Percentiles rank a stretch among this genome's conserved stretches.
Evolutionary conservation across 2,329 filamentous ascomycete genomes (phyloP).

Genomic region (Beauveria asiatica): DNA sequence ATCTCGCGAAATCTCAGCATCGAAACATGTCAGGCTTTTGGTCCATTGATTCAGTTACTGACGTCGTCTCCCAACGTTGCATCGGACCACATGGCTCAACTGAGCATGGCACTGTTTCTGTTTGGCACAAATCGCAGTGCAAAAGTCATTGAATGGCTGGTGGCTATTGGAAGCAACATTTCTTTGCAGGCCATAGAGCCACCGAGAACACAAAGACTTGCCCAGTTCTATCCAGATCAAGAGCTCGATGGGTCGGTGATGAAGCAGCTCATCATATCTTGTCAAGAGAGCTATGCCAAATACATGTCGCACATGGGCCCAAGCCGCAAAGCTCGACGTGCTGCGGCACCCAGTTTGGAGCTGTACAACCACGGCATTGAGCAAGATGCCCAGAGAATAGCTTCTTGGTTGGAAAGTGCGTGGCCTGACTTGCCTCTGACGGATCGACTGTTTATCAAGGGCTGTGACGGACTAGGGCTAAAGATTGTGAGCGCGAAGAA

Average conservation of each 20-base stretch:
- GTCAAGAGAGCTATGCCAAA: background rate
- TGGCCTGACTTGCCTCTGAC: background rate
- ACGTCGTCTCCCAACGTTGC: background rate
- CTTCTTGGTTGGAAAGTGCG: background rate
- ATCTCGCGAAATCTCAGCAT: background rate
- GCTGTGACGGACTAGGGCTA: background rate
- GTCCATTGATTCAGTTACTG: background rate
- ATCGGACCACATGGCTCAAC: background rate
- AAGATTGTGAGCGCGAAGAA: background rate
- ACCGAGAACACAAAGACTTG: background rate
- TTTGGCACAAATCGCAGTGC: background rate
- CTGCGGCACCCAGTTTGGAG: background rate
- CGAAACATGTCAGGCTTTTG: background rate
- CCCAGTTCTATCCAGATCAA: background rate
- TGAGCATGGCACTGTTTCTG: background rate
- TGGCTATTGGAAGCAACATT: background rate
- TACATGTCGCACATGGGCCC: background rate
- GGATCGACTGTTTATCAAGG: background rate
- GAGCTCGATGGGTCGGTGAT: background rate
- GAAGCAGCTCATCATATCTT: background rate
- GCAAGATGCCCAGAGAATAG: background rate
- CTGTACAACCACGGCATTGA: background rate
- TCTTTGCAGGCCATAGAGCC: background rate
- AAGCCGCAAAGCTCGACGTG: background rate
- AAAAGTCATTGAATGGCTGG: background rate